These are phyloP conservation scores for Colletotrichum liaoningense DNA, from an alignment of 2,329 filamentous ascomycete genomes.

Conservation along the genomic window DNA sequence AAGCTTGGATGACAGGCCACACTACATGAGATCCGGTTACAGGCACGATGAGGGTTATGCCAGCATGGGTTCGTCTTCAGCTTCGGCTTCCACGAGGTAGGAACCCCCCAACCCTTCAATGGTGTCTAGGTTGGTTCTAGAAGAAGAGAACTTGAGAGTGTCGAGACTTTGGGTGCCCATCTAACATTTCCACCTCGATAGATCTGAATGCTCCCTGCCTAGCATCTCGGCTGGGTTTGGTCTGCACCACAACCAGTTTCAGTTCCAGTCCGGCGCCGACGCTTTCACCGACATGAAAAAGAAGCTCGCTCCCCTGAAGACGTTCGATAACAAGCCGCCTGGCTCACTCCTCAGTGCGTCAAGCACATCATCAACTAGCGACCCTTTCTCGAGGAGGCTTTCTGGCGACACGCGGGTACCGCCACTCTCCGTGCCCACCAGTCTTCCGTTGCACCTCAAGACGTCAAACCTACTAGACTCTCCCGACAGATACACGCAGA, in stretches of 20 bases:
- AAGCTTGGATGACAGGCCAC: constrained; percentile 49
- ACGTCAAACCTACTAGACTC: constrained; percentile 54
- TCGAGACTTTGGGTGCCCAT: constrained; percentile 31
- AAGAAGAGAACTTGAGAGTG: background rate
- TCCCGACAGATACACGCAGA: constrained; percentile 56
- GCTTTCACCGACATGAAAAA: constrained; percentile 65
- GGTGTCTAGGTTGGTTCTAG: background rate
- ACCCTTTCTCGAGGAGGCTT: constrained; percentile 49
- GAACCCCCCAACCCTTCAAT: background rate
- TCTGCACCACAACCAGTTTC: constrained; percentile 61
- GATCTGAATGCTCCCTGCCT: constrained; percentile 56
- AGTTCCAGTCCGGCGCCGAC: constrained; percentile 58
- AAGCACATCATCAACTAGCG: constrained; percentile 47
- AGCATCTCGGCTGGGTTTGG: constrained; percentile 55
- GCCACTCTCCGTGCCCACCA: constrained; percentile 60
- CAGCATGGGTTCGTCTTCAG: constrained; percentile 52
- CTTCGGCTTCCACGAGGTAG: constrained; percentile 40
- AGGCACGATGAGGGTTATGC: constrained; percentile 55
- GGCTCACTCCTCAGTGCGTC: constrained; percentile 55
- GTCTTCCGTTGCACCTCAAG: constrained; percentile 46
- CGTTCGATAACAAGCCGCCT: constrained; percentile 55
- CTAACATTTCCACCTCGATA: constrained; percentile 34
- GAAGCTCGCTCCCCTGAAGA: constrained; percentile 63
- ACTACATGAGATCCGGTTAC: constrained; percentile 44
- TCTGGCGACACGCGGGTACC: constrained; percentile 54